Evolutionary conservation across 1,284 basidiomycete genomes (phyloP).

Genomic region (Sphaerobolus stellatus): DNA sequence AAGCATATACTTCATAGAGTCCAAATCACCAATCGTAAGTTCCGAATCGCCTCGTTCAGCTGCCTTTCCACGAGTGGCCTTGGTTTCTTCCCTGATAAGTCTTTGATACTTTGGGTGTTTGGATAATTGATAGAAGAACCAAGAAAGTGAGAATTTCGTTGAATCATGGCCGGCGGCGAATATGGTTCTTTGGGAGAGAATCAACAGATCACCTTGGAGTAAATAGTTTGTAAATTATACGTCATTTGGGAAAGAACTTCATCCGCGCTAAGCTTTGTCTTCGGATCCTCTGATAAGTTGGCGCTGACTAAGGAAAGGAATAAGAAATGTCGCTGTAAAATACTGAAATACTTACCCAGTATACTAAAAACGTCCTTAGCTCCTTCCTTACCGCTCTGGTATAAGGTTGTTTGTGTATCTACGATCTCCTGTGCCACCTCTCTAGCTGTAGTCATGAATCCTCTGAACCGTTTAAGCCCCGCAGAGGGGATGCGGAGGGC

Average conservation of each 20-base stretch:
- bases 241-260: conserved; percentile 55
- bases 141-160: conserved; percentile 36
- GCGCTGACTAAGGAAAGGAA: conserved; percentile 46
- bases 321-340: not conserved
- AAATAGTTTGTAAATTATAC: not conserved
- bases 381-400: conserved; percentile 28
- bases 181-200: conserved; percentile 21
- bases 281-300: conserved; percentile 46
- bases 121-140: conserved; percentile 1
- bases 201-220: not conserved
- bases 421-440: conserved; percentile 42
- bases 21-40: conserved; percentile 46
- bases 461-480: not conserved
- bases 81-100: not conserved
- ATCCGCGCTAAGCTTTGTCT: conserved; percentile 43
- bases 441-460: not conserved
- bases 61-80: not conserved
- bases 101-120: not conserved
- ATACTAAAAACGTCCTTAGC: conserved; percentile 42
- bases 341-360: conserved; percentile 31
- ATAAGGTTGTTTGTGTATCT: conserved; percentile 36
- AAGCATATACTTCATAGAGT: conserved; percentile 53
- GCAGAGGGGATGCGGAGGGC: not conserved
- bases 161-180: conserved; percentile 54
- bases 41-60: conserved; percentile 18